Evolutionary conservation across 176 grass and related monocot species (phyloP).

Genomic region (Oryza rufipogon): DNA sequence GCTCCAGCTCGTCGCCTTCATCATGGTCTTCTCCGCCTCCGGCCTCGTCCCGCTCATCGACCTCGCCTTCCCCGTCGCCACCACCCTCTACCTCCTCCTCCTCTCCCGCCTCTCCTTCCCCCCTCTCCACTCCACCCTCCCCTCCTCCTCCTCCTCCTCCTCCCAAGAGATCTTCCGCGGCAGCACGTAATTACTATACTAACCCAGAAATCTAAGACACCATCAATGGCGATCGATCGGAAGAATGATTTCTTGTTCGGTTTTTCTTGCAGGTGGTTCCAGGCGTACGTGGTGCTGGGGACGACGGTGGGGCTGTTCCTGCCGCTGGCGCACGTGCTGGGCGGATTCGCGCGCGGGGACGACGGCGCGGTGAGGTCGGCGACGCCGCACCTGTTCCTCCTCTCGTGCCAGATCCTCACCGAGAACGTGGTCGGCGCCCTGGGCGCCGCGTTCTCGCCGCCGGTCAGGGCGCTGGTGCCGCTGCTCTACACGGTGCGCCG

Average conservation of each 20-base stretch:
- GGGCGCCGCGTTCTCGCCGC: constrained; percentile 69
- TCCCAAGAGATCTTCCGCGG: constrained; percentile 57
- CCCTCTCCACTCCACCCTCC: constrained; percentile 31
- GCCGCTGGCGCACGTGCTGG: constrained; percentile 90
- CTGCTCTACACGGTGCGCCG: constrained; percentile 86
- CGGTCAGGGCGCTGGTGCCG: constrained; percentile 70
- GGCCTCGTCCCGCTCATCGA: constrained; percentile 81
- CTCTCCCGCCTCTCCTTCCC: constrained; percentile 85
- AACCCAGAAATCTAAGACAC: no score
- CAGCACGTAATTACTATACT: constrained; percentile 9
- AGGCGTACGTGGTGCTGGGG: constrained; percentile 71
- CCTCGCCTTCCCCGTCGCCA: constrained; percentile 69
- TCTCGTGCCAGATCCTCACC: constrained; percentile 90
- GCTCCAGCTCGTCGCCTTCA: constrained; percentile 93
- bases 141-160: constrained; percentile 19
- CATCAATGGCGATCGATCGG: background rate
- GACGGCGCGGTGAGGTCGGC: constrained; percentile 64
- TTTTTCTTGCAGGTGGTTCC: constrained; percentile 39
- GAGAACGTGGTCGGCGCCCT: constrained; percentile 82
- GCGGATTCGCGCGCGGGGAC: constrained; percentile 82
- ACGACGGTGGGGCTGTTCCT: constrained; percentile 83
- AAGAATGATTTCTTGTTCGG: no score
- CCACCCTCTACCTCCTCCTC: constrained; percentile 63
- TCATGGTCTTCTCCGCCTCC: constrained; percentile 96
- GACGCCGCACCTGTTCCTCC: constrained; percentile 90